Conservation (phyloP, 306 rosid genomes). For the Aeschynomene evenia region DNA sequence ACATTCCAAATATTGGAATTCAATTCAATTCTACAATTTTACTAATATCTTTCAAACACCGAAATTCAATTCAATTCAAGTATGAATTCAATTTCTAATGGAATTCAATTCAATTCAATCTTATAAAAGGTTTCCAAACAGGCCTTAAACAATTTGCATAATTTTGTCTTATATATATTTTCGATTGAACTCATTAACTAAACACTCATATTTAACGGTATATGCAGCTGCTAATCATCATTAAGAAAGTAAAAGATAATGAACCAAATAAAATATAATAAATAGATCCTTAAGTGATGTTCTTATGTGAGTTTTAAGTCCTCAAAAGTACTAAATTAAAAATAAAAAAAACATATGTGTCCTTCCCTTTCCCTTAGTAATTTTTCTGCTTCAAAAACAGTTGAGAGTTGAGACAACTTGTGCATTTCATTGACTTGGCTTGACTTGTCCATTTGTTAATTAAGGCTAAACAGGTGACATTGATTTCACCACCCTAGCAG, state of each 20-base stretch:
- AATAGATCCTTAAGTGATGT: not conserved
- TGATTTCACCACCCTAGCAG: not conserved
- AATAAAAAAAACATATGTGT: not conserved
- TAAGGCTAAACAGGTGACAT: not conserved
- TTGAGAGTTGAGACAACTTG: not conserved
- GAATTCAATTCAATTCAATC: too few relatives aligned
- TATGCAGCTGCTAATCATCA: too few relatives aligned
- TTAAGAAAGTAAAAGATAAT: not conserved
- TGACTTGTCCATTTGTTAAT: not conserved
- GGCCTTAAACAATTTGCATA: too few relatives aligned
- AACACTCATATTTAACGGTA: too few relatives aligned
- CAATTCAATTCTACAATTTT: too few relatives aligned
- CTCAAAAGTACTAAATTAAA: not conserved
- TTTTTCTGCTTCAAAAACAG: not conserved
- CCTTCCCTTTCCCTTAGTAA: not conserved
- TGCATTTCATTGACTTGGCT: not conserved
- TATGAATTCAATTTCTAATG: too few relatives aligned
- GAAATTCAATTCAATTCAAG: too few relatives aligned
- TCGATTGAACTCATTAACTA: too few relatives aligned
- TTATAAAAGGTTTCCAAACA: too few relatives aligned
- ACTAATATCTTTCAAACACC: too few relatives aligned
- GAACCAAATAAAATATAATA: not conserved
- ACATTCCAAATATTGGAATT: too few relatives aligned
- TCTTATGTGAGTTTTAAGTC: not conserved
- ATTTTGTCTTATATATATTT: too few relatives aligned